These are phyloP conservation scores for Fusarium devonianum DNA, from an alignment of 2,329 filamentous ascomycete genomes.

Conservation along the genomic window DNA sequence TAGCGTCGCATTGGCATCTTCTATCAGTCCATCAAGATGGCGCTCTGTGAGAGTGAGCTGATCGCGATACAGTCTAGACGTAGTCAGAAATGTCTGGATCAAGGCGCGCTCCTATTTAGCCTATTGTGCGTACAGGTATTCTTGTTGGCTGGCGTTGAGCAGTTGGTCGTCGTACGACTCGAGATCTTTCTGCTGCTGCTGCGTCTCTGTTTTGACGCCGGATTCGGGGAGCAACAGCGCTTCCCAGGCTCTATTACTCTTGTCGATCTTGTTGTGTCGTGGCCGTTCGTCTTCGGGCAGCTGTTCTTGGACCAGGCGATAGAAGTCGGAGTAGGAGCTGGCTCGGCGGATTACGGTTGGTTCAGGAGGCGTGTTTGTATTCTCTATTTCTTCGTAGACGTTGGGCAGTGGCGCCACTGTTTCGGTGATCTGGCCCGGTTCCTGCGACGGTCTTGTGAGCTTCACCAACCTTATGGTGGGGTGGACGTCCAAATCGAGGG, in stretches of 20 bases:
- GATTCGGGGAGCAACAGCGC: conserved; percentile 52
- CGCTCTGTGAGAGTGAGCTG: conserved; percentile 82
- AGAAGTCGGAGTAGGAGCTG: conserved; percentile 80
- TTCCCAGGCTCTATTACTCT: conserved; percentile 56
- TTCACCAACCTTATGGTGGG: conserved; percentile 29
- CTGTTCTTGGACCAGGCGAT: conserved; percentile 67
- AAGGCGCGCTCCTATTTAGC: background rate
- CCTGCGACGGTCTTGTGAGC: conserved; percentile 52
- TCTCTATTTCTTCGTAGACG: conserved; percentile 64
- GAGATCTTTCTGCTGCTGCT: conserved; percentile 36
- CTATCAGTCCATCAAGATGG: conserved; percentile 80
- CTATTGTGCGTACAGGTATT: conserved; percentile 73
- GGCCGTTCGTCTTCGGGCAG: conserved; percentile 58
- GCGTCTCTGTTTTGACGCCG: conserved; percentile 28
- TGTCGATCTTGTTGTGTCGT: conserved; percentile 51
- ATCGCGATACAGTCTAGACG: conserved; percentile 73
- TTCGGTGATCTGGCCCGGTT: conserved; percentile 59
- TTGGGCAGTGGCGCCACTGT: conserved; percentile 64
- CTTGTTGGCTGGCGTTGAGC: conserved; percentile 81
- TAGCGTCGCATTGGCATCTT: conserved; percentile 78
- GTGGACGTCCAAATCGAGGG: conserved; percentile 10
- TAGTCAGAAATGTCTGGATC: conserved; percentile 41
- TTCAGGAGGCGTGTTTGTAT: conserved; percentile 67
- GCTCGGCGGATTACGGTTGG: conserved; percentile 71
- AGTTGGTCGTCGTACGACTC: conserved; percentile 67